Conservation (phyloP, 495 filamentous ascomycete genomes). For the Aspergillus leporis region DNA sequence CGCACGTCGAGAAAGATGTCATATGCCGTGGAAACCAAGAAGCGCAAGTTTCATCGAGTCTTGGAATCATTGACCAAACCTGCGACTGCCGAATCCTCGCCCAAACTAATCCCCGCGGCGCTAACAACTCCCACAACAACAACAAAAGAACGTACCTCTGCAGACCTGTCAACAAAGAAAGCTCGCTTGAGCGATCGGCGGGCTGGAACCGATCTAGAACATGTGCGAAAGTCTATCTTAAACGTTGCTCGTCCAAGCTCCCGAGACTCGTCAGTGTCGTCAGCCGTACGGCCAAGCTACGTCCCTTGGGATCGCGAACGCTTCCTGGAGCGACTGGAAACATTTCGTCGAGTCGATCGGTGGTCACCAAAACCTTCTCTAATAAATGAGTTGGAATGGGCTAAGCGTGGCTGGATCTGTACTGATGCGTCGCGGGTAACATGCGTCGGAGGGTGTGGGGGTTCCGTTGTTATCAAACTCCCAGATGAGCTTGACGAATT, state of each 20-base stretch:
- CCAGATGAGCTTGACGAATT: constrained; percentile 58
- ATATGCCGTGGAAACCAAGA: constrained; percentile 54
- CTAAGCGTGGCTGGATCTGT: constrained; percentile 90
- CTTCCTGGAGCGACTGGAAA: constrained; percentile 79
- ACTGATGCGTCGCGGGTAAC: constrained; percentile 76
- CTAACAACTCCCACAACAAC: constrained; percentile 8
- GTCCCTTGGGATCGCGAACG: constrained; percentile 80
- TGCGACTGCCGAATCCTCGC: constrained; percentile 23
- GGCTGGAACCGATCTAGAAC: constrained; percentile 23
- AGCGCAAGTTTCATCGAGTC: constrained; percentile 56
- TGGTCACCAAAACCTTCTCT: constrained; percentile 76
- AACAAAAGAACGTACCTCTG: constrained; percentile 30
- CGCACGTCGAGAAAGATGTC: constrained; percentile 38
- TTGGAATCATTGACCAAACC: constrained; percentile 55
- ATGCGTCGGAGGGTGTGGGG: constrained; percentile 77
- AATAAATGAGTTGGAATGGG: constrained; percentile 93
- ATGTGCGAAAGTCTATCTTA: constrained; percentile 29
- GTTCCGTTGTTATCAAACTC: constrained; percentile 77
- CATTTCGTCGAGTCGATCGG: constrained; percentile 84
- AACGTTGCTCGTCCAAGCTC: constrained; percentile 27
- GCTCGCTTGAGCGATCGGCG: constrained; percentile 32
- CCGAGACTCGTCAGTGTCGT: constrained; percentile 26
- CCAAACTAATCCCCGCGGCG: constrained; percentile 28
- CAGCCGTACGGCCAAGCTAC: constrained; percentile 57
- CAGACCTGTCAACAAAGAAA: constrained; percentile 41